phyloP scores from a whole-genome alignment of 495 filamentous ascomycete species.

The Cryomyces minteri region DNA sequence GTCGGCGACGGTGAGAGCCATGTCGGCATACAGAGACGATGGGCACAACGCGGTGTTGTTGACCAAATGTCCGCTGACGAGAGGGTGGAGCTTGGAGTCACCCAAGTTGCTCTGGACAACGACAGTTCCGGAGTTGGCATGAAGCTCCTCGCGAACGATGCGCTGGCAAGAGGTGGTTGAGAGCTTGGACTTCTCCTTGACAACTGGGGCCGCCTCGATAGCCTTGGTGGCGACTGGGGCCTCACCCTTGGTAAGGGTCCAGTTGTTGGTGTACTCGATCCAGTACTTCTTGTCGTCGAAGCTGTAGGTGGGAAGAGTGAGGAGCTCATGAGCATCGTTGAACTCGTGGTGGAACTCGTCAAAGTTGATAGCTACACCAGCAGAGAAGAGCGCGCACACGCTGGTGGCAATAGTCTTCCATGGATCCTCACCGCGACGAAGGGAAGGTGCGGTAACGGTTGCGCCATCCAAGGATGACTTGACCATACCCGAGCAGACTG shows the following conservation, averaged over 20 bases:
- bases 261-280: conserved; percentile 31
- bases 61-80: conserved; percentile 23
- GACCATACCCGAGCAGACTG: conserved; percentile 24
- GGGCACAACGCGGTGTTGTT: conserved; percentile 24
- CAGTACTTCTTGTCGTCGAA: conserved; percentile 34
- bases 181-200: conserved; percentile 16
- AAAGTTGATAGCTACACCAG: conserved; percentile 27
- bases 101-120: conserved; percentile 21
- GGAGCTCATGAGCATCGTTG: conserved; percentile 21
- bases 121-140: conserved; percentile 18
- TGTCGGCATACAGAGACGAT: conserved; percentile 29
- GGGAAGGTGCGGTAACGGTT: conserved; percentile 22
- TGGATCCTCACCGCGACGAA: conserved; percentile 25
- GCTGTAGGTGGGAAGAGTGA: conserved; percentile 26
- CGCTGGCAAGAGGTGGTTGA: conserved; percentile 24
- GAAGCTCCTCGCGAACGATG: conserved; percentile 21
- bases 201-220: conserved; percentile 8
- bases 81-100: conserved; percentile 19
- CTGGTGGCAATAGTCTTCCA: conserved; percentile 27
- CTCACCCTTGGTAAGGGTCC: conserved; percentile 30
- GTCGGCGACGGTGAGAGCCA: conserved; percentile 29
- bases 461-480: conserved; percentile 21
- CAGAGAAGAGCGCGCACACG: conserved; percentile 19
- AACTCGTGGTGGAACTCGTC: conserved; percentile 29
- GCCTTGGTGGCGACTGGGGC: conserved; percentile 12